Conservation (phyloP, 139 green algal genomes). For the Haematococcus sp. region DNA sequence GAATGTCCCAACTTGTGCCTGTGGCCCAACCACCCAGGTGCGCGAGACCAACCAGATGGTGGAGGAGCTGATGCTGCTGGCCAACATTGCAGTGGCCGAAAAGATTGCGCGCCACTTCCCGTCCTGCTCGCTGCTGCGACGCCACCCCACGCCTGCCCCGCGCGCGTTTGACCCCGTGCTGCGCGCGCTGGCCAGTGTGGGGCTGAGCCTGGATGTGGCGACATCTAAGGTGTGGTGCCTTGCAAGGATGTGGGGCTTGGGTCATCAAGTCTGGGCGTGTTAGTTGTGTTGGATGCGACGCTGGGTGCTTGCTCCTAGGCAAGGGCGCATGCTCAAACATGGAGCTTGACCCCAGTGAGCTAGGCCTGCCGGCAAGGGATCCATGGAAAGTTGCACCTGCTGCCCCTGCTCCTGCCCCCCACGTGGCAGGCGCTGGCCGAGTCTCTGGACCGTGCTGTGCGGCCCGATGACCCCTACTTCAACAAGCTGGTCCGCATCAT, state of each 20-base stretch:
- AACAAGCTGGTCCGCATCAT: slow-evolving; percentile 98
- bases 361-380: no score
- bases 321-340: background rate
- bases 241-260: background rate
- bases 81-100: slow-evolving; percentile 87
- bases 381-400: background rate
- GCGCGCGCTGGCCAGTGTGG: slow-evolving; percentile 55
- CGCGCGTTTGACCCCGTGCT: slow-evolving; percentile 75
- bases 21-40: slow-evolving; percentile 36
- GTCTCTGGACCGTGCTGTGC: slow-evolving; percentile 74
- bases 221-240: slow-evolving; percentile 25
- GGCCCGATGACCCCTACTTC: slow-evolving; percentile 89
- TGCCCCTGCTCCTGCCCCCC: background rate
- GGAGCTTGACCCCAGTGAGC: background rate
- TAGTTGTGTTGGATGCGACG: no score
- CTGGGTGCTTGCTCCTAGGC: slow-evolving; percentile 39
- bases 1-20: no score
- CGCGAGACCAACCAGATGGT: slow-evolving; percentile 96
- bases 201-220: slow-evolving; percentile 64
- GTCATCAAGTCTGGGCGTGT: background rate
- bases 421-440: slow-evolving; percentile 54
- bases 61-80: slow-evolving; percentile 98
- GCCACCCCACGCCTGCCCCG: slow-evolving; percentile 70
- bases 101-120: slow-evolving; percentile 81
- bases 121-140: slow-evolving; percentile 72